These are phyloP conservation scores for Salisapilia sapeloensis DNA, from an alignment of 352 stramenopile genomes.

Conservation along the genomic window DNA sequence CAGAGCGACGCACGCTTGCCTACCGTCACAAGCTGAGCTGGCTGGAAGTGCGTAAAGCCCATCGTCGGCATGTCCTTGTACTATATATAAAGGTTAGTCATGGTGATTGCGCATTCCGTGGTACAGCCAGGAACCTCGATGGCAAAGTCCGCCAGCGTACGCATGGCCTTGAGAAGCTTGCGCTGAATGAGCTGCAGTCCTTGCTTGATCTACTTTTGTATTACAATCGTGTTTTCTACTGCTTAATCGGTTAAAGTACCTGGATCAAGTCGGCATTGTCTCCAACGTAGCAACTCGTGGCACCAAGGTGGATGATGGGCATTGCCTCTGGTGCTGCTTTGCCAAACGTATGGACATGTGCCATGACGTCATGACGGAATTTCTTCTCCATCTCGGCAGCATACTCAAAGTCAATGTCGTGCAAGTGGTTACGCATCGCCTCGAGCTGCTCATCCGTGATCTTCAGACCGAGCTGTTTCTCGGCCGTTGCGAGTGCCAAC, in stretches of 20 bases:
- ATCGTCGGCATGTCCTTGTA: constrained; percentile 96
- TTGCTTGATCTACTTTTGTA: constrained; percentile 72
- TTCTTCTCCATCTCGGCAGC: constrained; percentile 95
- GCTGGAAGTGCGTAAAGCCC: constrained; percentile 99
- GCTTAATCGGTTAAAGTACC: constrained; percentile 1
- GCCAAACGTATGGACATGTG: constrained; percentile 97
- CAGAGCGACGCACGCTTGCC: constrained; percentile 95
- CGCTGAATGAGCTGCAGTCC: constrained; percentile 89
- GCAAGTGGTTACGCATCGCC: constrained; percentile 90
- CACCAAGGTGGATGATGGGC: constrained; percentile 98
- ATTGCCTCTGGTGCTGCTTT: constrained; percentile 91
- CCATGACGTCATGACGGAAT: constrained; percentile 99
- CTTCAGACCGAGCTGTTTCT: constrained; percentile 95
- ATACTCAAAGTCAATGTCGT: constrained; percentile 97
- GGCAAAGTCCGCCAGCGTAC: constrained; percentile 90
- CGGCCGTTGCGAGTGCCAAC: constrained; percentile 91
- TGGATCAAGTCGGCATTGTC: constrained; percentile 99
- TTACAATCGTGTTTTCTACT: not conserved
- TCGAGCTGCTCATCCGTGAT: constrained; percentile 96
- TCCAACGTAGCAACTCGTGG: constrained; percentile 96
- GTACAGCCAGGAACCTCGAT: constrained; percentile 8
- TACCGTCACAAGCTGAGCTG: constrained; percentile 96
- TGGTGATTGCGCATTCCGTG: not conserved
- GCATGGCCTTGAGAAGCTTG: constrained; percentile 96
- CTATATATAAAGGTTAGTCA: constrained; percentile 12